Base-by-base conservation (phyloP, 139 green algal genomes). In the Picochlorum sp. region DNA sequence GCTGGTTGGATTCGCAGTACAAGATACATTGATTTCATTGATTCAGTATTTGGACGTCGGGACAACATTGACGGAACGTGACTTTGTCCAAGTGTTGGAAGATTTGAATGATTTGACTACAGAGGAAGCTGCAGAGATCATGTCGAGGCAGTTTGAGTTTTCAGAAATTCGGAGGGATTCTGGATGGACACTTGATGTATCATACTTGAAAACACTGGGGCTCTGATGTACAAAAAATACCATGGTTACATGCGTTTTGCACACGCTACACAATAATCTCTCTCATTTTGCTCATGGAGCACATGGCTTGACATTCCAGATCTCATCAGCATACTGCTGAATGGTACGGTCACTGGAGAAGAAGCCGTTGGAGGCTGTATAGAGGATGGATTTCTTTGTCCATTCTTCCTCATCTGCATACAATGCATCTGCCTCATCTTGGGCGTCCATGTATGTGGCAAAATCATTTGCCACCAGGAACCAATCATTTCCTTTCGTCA, bases 381-480 rank as follows among this genome's bases (percentile, higher is more conserved):
- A 87, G 41, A 90, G 57, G 74, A 95, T 92, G 56, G 68, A 83
- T 57, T 73, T 77, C 38, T 72, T 74, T 2, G 76, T 84, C 87
- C 87, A 95, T 49, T 79, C 69, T 46, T 89, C 82, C 61, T 81
- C 62, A 61, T 82, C 67, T 20, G 28, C 14, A 74, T 91, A 90
- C 51, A 85, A 67, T 38, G 51, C 58, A 75, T 97, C 90, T 18
- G 96, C 88, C 64, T 88, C 74, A 32, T 85, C 85, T 82, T 90
- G 85, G 3, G 83, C 87, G 3, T 89, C 78, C 69, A 98, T 79
- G 84, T 98, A 98, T 51, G 56, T 69, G 3, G 90, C 85, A 83
- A 97, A 97, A 78, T 97, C 91, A 61, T 93, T 88, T 65, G 64
- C 64, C 41, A 34, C 30, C 3, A 65, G 20, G 38, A 97, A 97